phyloP scores from a whole-genome alignment of 306 rosid genomes.

The Cucurbita ficifolia region DNA sequence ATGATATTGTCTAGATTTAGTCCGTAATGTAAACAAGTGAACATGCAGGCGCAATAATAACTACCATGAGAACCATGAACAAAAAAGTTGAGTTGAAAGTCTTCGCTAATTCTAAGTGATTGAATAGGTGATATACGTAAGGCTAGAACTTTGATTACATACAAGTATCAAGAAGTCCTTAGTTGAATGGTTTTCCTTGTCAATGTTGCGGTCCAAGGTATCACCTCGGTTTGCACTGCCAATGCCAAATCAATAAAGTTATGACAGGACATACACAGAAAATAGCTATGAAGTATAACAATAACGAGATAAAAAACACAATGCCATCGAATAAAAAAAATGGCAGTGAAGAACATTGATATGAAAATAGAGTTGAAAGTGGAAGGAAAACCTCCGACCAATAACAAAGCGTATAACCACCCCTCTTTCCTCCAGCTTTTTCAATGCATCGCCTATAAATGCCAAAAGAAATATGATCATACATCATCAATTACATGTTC shows the following conservation, averaged over 20 bases:
- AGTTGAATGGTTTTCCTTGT: conserved; percentile 53
- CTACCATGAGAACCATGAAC: neutral
- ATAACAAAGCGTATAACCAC: conserved; percentile 76
- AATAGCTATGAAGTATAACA: neutral
- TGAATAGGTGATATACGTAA: conserved; percentile 10
- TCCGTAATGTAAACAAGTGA: neutral
- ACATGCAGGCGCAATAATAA: neutral
- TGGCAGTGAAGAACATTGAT: neutral
- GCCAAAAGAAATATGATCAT: conserved; percentile 4
- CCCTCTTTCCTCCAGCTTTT: conserved; percentile 91
- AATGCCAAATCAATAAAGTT: conserved; percentile 14
- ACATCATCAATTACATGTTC: neutral
- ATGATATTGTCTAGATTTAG: no score
- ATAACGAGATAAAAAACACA: conserved; percentile 3
- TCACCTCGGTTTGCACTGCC: conserved; percentile 86
- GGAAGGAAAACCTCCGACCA: conserved; percentile 85
- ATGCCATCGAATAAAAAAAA: conserved; percentile 13
- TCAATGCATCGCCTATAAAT: conserved; percentile 71
- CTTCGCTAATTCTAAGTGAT: neutral
- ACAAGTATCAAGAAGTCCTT: conserved; percentile 90
- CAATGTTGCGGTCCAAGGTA: conserved; percentile 89
- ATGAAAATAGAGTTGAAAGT: conserved; percentile 9
- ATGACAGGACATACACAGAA: neutral
- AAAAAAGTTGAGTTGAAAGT: neutral
- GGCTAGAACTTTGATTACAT: conserved; percentile 26